These are phyloP conservation scores for Eutrema japonicum DNA, from an alignment of 345 rosid genomes.

Conservation along the genomic window DNA sequence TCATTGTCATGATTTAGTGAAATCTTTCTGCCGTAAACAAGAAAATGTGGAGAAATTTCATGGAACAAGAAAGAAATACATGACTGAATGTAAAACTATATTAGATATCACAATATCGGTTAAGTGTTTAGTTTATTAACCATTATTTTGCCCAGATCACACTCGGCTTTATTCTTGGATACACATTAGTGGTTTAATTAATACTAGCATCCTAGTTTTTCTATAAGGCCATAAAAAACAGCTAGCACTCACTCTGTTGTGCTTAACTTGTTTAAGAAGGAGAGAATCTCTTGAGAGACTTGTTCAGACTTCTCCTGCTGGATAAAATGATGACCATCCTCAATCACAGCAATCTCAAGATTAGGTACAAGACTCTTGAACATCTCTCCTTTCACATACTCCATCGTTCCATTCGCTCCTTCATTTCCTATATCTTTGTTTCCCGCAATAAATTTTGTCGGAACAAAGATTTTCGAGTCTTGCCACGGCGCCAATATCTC, in stretches of 20 bases:
- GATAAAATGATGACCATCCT: slow-evolving; percentile 69
- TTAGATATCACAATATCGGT: too few relatives aligned
- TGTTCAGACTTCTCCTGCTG: slow-evolving; percentile 60
- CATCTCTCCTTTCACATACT: slow-evolving; percentile 54
- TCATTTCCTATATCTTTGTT: slow-evolving; percentile 58
- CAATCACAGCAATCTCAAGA: slow-evolving; percentile 58
- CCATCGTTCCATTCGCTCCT: slow-evolving; percentile 37
- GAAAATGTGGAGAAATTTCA: too few relatives aligned
- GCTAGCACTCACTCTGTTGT: slow-evolving; percentile 7
- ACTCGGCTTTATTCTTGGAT: background rate
- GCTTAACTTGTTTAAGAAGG: slow-evolving; percentile 51
- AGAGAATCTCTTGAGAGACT: slow-evolving; percentile 61
- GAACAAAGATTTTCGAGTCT: slow-evolving; percentile 57
- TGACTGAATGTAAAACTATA: too few relatives aligned
- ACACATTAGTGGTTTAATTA: slow-evolving; percentile 7
- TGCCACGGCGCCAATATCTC: slow-evolving; percentile 65
- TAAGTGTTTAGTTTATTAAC: background rate
- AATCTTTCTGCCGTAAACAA: too few relatives aligned
- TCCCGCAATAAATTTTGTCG: slow-evolving; percentile 58
- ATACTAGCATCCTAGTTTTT: background rate
- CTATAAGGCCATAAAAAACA: slow-evolving; percentile 4
- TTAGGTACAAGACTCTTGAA: slow-evolving; percentile 61
- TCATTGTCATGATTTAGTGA: too few relatives aligned
- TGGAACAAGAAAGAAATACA: too few relatives aligned
- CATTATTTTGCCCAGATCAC: background rate